Evolutionary conservation across 106 monocot genomes (phyloP), one percentile per base, ranked within the genome.

Genomic region (Dendrobium catenatum): DNA sequence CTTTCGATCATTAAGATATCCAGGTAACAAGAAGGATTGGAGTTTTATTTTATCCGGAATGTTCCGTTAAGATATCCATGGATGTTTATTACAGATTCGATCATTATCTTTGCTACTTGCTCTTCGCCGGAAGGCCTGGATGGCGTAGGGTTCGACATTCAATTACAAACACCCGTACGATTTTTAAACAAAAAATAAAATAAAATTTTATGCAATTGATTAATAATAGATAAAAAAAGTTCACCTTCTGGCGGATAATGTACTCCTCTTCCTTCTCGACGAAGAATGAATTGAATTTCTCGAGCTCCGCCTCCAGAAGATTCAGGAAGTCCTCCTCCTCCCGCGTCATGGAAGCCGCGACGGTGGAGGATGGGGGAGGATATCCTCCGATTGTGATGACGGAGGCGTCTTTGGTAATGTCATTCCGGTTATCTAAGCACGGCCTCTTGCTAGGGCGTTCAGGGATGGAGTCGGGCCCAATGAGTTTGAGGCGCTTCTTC

Each of bases 221-320:
- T 9, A 46, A 46, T 46, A 4, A 37, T 73, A n/a, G 72, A 75
- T 42, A 44, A 8, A 1, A 1, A 2, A 72, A 58, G 8, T 11
- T 24, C 11, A 96, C 96, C 90, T 96, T 96, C 56, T 89, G 96
- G 44, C 90, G 88, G 79, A 97, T 97, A 82, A 97, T 88, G 88
- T 89, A 97, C 51, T 94, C 94, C 77, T 97, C 96, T 84, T 97
- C 96, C 78, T 89, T 87, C 90, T 94, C 96, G 11, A 88, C 86
- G 80, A 94, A 97, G 89, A 97, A 94, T 59, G 82, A 29, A 76
- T 97, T 94, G 84, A 97, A 94, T 70, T 97, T 97, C 26, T 97
- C 94, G 42, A 97, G 86, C 82, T 97, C 96, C 19, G 82, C 87
- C 79, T 97, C 88, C 18, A 97, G 83, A 16, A 97, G 86, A 42